phyloP scores from a whole-genome alignment of 2,329 filamentous ascomycete species.

The Xylaria sp. region DNA sequence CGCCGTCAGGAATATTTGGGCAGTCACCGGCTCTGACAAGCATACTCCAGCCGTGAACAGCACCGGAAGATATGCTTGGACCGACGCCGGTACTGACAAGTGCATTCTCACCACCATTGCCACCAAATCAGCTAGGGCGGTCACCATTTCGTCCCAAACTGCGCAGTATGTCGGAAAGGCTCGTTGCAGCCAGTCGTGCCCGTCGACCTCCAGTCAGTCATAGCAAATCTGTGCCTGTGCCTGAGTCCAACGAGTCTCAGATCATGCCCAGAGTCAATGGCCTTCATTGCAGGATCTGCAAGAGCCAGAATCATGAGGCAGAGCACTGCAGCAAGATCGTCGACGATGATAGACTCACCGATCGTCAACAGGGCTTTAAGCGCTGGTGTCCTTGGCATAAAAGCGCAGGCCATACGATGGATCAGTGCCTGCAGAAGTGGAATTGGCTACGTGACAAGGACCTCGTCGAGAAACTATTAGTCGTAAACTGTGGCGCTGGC shows the following conservation, averaged over 20 bases:
- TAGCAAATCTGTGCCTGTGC: not conserved
- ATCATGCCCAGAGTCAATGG: not conserved
- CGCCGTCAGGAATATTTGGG: too few species aligned
- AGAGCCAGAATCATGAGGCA: not conserved
- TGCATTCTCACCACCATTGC: too few species aligned
- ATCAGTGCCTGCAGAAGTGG: constrained; percentile 14
- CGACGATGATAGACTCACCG: not conserved
- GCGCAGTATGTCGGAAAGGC: not conserved
- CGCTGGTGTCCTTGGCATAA: constrained; percentile 6
- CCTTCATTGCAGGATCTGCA: not conserved
- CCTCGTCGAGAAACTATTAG: not conserved
- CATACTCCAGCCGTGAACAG: too few species aligned
- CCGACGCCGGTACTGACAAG: too few species aligned
- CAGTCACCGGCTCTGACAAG: too few species aligned
- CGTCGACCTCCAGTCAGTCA: not conserved
- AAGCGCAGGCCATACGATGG: not conserved
- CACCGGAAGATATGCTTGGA: too few species aligned
- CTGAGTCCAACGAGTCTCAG: too few species aligned
- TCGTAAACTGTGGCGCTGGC: not conserved
- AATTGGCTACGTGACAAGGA: not conserved
- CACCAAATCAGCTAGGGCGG: too few species aligned
- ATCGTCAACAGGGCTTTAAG: not conserved
- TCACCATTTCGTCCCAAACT: too few species aligned
- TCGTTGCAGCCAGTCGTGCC: not conserved
- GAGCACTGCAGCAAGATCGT: not conserved